Conservation (phyloP, 768 basidiomycete species). For the Tephrocybe rancida region DNA sequence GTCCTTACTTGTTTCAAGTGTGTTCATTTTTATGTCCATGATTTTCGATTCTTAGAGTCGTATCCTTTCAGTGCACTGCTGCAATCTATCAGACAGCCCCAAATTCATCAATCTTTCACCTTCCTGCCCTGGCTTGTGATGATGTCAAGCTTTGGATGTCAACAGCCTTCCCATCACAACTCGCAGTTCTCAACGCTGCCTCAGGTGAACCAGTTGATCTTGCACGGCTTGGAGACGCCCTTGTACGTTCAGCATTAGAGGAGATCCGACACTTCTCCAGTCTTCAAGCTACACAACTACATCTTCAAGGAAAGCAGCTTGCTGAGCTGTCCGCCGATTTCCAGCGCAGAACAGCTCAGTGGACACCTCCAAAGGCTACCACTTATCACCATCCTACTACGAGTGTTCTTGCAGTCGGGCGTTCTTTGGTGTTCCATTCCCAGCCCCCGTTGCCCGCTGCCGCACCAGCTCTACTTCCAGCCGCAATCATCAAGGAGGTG, state of each 20-base stretch:
- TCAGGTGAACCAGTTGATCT: too few species aligned
- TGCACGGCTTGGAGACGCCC: too few species aligned
- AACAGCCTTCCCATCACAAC: conserved; percentile 2
- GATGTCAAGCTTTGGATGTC: conserved; percentile 16
- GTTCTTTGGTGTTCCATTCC: too few species aligned
- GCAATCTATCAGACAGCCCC: conserved; percentile 13
- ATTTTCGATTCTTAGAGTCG: neutral
- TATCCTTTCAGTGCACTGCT: conserved; percentile 3
- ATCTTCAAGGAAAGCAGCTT: neutral
- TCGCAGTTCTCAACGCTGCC: neutral
- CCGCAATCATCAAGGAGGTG: too few species aligned
- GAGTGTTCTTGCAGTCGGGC: too few species aligned
- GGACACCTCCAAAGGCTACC: too few species aligned
- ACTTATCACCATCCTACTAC: too few species aligned
- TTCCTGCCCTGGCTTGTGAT: conserved; percentile 8
- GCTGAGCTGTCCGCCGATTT: neutral
- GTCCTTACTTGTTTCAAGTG: conserved; percentile 23
- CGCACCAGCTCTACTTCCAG: too few species aligned
- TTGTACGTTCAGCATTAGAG: too few species aligned
- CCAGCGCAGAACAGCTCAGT: too few species aligned
- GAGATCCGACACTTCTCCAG: neutral
- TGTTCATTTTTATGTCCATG: neutral
- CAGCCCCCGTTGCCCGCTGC: too few species aligned
- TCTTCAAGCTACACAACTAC: too few species aligned
- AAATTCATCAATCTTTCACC: conserved; percentile 12